Evolutionary conservation across 2,329 filamentous ascomycete species (phyloP), one percentile per base, ranked within the genome.

Genomic region (Microdochium paspali): DNA sequence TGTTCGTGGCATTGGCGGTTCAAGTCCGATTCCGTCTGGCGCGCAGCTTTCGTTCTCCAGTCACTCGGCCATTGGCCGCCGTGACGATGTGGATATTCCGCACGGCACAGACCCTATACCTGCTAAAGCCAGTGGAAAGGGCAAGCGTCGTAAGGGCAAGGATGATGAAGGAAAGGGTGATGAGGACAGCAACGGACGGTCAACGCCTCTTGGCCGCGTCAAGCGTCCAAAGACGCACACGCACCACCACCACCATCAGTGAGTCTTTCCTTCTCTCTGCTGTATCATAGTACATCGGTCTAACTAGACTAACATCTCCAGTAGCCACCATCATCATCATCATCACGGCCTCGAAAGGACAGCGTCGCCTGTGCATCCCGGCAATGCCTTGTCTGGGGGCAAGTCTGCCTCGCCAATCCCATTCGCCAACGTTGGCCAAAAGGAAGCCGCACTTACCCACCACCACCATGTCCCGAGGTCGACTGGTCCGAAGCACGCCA

Each of bases 151-250:
- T 51, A 87, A 89, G 62, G 70, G 83, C 2, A 88, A 89, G 59
- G 87, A 95, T 46, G 89, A 93, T 42, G 85, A 88, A 3, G 64
- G 64, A 25, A 78, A 76, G 52, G 72, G 73, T 26, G 88, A 81
- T 51, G 87, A 93, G 49, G 80, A 80, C 49, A 78, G 72, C 49
- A 77, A 76, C 28, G 83, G 82, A 24, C 72, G 80, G 54, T 70
- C 71, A 12, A 83, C 84, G 2, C 81, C 83, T 1, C 73, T 72
- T 44, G 70, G 69, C 24, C 59, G 72, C 40, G 66, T 72, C 48
- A 87, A 90, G 59, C 82, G 82, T 50, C 63, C 76, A 47, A 91
- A 93, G 66, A 81, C 82, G 44, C 71, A 79, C 50, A 66, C 68
- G 24, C 74, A 74, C 54, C 79, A 85, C 54, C 80, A 85, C 53